Evolutionary conservation across 148 eudicot genomes (phyloP).

Genomic region (Linanthus parryae): DNA sequence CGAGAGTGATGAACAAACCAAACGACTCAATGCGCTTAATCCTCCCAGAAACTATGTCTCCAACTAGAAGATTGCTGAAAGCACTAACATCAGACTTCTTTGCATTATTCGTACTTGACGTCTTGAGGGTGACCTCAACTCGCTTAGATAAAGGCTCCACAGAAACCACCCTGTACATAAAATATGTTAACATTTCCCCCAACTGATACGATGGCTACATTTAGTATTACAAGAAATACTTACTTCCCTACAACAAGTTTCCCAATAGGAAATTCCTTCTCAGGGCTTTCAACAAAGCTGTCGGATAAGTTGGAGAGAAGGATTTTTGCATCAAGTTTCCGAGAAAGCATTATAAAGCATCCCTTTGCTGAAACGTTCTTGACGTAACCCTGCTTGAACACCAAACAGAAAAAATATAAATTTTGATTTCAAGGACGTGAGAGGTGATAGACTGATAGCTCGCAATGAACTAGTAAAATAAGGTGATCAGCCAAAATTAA

Average conservation of each 20-base stretch:
- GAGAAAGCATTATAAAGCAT: slow-evolving; percentile 82
- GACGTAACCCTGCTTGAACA: slow-evolving; percentile 56
- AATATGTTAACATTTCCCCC: slow-evolving; percentile 9
- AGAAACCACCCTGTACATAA: slow-evolving; percentile 49
- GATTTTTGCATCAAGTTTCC: slow-evolving; percentile 73
- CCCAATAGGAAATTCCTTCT: slow-evolving; percentile 78
- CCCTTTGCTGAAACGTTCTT: slow-evolving; percentile 76
- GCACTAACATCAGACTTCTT: slow-evolving; percentile 33
- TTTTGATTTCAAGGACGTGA: too few species aligned
- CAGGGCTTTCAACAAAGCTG: slow-evolving; percentile 58
- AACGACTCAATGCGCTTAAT: slow-evolving; percentile 72
- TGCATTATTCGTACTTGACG: slow-evolving; percentile 25
- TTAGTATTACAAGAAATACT: slow-evolving; percentile 9
- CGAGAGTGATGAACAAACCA: slow-evolving; percentile 79
- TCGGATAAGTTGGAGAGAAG: slow-evolving; percentile 78
- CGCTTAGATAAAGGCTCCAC: slow-evolving; percentile 87
- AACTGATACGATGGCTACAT: background rate
- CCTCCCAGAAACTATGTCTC: slow-evolving; percentile 61
- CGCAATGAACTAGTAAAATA: background rate
- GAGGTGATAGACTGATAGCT: background rate
- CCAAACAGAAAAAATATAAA: slow-evolving; percentile 1
- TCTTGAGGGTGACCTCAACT: slow-evolving; percentile 77
- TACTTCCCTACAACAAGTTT: slow-evolving; percentile 77
- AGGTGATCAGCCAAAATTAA: slow-evolving; percentile 1
- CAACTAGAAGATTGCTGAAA: slow-evolving; percentile 40